Percentiles rank a stretch among this genome's conserved stretches.
Evolutionary conservation across 2,329 filamentous ascomycete genomes (phyloP).

Genomic region (Orbilia quercus): DNA sequence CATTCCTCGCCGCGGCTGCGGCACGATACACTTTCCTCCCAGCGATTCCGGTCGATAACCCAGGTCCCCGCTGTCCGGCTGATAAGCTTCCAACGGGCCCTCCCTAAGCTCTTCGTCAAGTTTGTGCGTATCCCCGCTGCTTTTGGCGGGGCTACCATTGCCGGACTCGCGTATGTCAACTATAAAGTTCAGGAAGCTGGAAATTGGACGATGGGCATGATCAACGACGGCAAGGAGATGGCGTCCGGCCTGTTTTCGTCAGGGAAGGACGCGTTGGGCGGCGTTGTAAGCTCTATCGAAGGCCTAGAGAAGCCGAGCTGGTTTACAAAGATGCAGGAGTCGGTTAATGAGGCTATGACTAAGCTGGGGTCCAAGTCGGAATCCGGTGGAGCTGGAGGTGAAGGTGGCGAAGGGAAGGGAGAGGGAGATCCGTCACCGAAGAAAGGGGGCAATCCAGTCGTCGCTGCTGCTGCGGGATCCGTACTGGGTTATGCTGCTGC

Average conservation of each 20-base stretch:
- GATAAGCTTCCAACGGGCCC: slow-evolving; percentile 74
- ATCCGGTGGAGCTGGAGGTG: slow-evolving; percentile 60
- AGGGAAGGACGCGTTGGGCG: slow-evolving; percentile 76
- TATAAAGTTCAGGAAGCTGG: slow-evolving; percentile 91
- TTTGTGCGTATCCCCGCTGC: slow-evolving; percentile 87
- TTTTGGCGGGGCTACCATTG: slow-evolving; percentile 88
- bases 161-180: slow-evolving; percentile 89
- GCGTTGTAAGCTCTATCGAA: slow-evolving; percentile 75
- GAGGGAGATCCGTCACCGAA: slow-evolving; percentile 69
- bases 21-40: slow-evolving; percentile 42
- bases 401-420: slow-evolving; percentile 63
- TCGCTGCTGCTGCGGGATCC: slow-evolving; percentile 77
- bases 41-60: slow-evolving; percentile 54
- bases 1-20: slow-evolving; percentile 37
- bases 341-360: slow-evolving; percentile 40
- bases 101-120: slow-evolving; percentile 92
- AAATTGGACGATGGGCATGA: slow-evolving; percentile 79
- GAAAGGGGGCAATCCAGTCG: slow-evolving; percentile 72
- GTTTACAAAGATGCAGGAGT: slow-evolving; percentile 71
- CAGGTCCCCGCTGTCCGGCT: slow-evolving; percentile 70
- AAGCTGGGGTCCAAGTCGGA: slow-evolving; percentile 64
- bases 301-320: slow-evolving; percentile 77
- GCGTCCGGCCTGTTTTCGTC: slow-evolving; percentile 69
- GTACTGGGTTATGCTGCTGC: slow-evolving; percentile 82
- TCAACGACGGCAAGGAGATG: slow-evolving; percentile 77